Evolutionary conservation across 768 basidiomycete species (phyloP).

Genomic region (Boletus vinaceobasis): DNA sequence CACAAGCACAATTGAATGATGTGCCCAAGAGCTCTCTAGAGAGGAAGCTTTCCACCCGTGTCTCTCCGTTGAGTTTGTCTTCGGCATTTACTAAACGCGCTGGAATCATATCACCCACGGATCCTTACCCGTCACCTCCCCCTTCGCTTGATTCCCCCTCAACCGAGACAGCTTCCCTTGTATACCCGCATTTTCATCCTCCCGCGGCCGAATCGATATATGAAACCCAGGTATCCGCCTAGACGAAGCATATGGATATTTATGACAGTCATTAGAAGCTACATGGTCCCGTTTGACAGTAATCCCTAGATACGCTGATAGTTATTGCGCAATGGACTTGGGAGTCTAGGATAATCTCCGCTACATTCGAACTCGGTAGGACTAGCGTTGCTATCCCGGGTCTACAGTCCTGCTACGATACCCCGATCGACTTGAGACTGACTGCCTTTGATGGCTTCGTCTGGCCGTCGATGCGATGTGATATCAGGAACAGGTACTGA

Average conservation of each 20-base stretch:
- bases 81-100: conserved; percentile 24
- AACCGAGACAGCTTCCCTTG: conserved; percentile 11
- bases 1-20: conserved; percentile 2
- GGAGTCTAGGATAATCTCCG: not conserved
- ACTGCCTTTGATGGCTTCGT: not conserved
- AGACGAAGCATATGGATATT: conserved; percentile 22
- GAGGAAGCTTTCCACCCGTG: conserved; percentile 12
- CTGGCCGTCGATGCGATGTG: not conserved
- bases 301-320: not conserved
- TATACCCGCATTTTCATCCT: conserved; percentile 5
- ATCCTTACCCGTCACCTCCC: conserved; percentile 52
- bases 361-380: not conserved
- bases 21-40: conserved; percentile 10
- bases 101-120: conserved; percentile 29
- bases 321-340: not conserved
- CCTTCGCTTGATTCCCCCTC: conserved; percentile 29
- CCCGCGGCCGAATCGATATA: conserved; percentile 2
- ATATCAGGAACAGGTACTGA: not conserved
- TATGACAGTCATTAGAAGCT: conserved; percentile 15
- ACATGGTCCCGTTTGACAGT: not conserved
- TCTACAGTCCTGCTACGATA: not conserved
- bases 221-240: conserved; percentile 16
- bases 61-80: conserved; percentile 18
- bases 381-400: not conserved
- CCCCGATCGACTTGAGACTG: not conserved